Conservation (phyloP, 148 eudicot species). For the Persicaria tinctoria region DNA sequence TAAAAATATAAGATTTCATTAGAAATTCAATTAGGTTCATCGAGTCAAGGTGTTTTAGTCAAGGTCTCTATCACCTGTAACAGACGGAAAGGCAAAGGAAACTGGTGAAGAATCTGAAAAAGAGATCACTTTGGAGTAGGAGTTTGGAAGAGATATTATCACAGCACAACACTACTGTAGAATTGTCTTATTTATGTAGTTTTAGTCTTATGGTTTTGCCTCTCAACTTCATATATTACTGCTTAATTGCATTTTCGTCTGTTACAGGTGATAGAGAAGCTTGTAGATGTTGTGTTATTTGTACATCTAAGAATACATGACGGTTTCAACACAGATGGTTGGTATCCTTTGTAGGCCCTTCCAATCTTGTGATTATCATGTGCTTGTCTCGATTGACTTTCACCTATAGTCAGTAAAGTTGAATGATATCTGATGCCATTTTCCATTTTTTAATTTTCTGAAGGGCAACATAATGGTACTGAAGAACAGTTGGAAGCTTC, state of each 20-base stretch:
- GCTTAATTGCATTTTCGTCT: background rate
- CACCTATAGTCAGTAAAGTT: background rate
- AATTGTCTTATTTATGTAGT: background rate
- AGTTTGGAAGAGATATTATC: slow-evolving; percentile 38
- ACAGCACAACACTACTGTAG: background rate
- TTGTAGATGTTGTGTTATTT: slow-evolving; percentile 35
- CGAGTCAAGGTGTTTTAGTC: no score
- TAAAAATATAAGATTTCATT: no score
- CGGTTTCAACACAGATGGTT: slow-evolving; percentile 28
- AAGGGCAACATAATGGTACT: slow-evolving; percentile 18
- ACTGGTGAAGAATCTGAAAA: slow-evolving; percentile 31
- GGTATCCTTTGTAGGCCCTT: slow-evolving; percentile 3
- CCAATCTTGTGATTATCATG: background rate
- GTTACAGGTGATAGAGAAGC: slow-evolving; percentile 36
- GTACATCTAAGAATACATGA: slow-evolving; percentile 26
- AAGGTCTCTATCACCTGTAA: no score
- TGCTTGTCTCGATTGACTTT: background rate
- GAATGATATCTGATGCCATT: background rate
- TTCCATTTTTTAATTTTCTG: background rate
- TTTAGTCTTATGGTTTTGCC: background rate
- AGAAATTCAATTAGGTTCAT: no score
- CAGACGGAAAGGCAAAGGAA: slow-evolving; percentile 38
- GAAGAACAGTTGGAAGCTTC: slow-evolving; percentile 13
- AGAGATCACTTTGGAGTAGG: slow-evolving; percentile 43
- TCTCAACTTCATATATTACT: background rate